Evolutionary conservation across 129 eudicot species (phyloP), one percentile per base, ranked within the genome.

Genomic region (Flaveria ramosissima): DNA sequence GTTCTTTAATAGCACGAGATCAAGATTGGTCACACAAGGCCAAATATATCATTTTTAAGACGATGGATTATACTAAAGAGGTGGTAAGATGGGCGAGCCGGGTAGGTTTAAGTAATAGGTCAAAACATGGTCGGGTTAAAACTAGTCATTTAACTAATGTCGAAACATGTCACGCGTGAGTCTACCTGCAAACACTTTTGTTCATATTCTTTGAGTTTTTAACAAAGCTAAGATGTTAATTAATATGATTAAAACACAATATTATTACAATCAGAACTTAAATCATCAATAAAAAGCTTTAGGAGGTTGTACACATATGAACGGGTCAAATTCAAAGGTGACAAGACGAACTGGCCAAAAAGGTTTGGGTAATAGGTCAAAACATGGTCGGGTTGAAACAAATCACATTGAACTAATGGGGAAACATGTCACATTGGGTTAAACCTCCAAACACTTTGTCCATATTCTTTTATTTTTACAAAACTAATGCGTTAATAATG

Each of bases 1-100:
- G 62, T 48, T 63, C 12, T 32, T 52, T 13, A 47, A 74, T 70
- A 53, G 51, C 51, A 46, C 20, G 56, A 32, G 7, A 17, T 42
- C 52, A 41, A 66, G 71, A n/a, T 19, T 42, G 20, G 10, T 68
- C 30, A 41, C 72, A 39, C 72, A 67, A 67, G 52, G 27, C 8
- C 4, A 39, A 41, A 41, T 26, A 67, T n/a, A 9, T 62, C 30
- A 19, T 39, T 67, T 8, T 67, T 41, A 17, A 67, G 19, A 8
- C 53, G 36, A 46, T 47, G 9, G 70, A 65, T 16, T 30, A 62
- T 27, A 62, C 45, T 64, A 16, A 7, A 61, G 21, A 63, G 45
- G 20, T 63, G 45, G 21, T 20, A 30, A 63, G 41, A 61, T 61
- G 41, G 21, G 69, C 0, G 46, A 45, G 69, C 11, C 6, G 21